Evolutionary conservation across 768 basidiomycete species (phyloP).

Genomic region (Lentinula sp.): DNA sequence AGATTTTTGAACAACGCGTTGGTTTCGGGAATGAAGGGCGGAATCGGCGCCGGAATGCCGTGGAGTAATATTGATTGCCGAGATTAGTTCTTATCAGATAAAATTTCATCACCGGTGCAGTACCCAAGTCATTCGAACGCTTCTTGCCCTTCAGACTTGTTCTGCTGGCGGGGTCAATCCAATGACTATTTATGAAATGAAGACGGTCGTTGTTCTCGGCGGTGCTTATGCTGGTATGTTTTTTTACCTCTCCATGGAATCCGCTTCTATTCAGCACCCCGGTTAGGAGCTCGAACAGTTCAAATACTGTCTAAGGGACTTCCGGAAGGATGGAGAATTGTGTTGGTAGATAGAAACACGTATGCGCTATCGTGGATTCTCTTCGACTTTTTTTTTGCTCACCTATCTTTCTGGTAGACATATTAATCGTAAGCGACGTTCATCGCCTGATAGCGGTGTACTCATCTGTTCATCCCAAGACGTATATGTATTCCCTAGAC

Average conservation of each 20-base stretch:
- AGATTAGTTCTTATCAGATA: background rate
- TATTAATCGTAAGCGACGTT: conserved; percentile 34
- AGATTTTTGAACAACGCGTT: background rate
- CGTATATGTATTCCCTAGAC: conserved; percentile 54
- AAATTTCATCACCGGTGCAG: background rate
- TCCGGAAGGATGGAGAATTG: conserved; percentile 47
- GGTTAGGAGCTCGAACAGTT: conserved; percentile 41
- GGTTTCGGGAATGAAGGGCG: too few relatives aligned
- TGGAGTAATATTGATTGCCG: background rate
- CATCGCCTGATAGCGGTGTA: background rate
- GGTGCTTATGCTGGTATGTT: conserved; percentile 48
- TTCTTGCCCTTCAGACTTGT: background rate
- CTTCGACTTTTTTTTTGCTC: background rate
- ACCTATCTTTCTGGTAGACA: conserved; percentile 25
- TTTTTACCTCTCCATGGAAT: background rate
- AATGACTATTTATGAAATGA: conserved; percentile 3
- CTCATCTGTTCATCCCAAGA: conserved; percentile 20
- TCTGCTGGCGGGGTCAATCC: too few relatives aligned
- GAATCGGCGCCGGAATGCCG: too few relatives aligned
- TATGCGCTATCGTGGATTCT: conserved; percentile 21
- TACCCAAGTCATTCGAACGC: background rate
- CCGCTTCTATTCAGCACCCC: conserved; percentile 1
- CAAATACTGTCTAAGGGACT: conserved; percentile 41
- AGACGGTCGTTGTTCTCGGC: conserved; percentile 49
- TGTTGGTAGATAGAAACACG: conserved; percentile 58